These are phyloP conservation scores for Cucurbita ficifolia DNA, from an alignment of 306 rosid genomes.

Conservation along the genomic window DNA sequence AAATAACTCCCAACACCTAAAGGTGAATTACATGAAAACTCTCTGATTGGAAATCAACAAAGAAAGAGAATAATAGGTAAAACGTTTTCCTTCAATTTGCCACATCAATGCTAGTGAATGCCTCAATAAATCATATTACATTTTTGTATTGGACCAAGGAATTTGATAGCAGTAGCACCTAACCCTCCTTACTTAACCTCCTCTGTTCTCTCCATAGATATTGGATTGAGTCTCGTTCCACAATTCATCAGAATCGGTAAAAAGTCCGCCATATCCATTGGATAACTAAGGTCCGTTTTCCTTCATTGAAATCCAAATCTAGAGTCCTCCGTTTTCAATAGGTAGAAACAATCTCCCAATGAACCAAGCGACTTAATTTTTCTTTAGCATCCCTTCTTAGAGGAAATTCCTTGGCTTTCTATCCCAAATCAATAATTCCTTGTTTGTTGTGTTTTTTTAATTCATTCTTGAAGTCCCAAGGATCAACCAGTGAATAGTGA, in stretches of 20 bases:
- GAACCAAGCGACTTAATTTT: not conserved
- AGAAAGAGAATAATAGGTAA: no score
- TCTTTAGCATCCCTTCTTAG: not conserved
- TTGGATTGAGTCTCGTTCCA: not conserved
- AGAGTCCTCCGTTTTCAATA: not conserved
- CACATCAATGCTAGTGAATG: not conserved
- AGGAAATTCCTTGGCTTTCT: not conserved
- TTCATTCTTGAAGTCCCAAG: not conserved
- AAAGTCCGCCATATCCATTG: not conserved
- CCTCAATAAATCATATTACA: not conserved
- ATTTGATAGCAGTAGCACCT: not conserved
- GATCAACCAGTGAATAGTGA: not conserved
- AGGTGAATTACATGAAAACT: no score
- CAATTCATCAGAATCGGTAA: not conserved
- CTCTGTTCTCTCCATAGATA: not conserved
- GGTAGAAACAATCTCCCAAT: not conserved
- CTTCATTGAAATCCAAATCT: not conserved
- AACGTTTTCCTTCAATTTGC: not conserved
- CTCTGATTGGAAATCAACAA: no score
- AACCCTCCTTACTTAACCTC: not conserved
- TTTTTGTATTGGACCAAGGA: not conserved
- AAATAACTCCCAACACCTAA: no score
- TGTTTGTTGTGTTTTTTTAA: not conserved
- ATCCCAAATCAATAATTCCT: not conserved
- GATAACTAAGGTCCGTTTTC: not conserved